A percentile compares a stretch with the other conserved stretches of the same genome.
phyloP scores from a whole-genome alignment of 2,329 filamentous ascomycete species.

The Didymella pinodella region DNA sequence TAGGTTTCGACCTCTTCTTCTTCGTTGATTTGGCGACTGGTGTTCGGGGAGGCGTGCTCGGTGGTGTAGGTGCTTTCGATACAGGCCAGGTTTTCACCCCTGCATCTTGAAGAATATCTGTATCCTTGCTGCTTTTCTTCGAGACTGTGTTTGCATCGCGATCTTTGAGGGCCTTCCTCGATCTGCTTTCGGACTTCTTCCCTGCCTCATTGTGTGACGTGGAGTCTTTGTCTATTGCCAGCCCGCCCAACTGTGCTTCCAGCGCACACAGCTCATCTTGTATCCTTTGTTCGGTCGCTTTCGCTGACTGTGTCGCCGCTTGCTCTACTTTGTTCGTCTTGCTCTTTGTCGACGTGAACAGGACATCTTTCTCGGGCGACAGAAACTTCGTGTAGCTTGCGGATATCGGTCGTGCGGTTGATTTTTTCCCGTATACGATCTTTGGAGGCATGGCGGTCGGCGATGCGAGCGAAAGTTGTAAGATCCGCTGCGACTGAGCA shows the following conservation, averaged over 20 bases:
- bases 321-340: constrained; percentile 3
- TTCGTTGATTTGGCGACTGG: constrained; percentile 16
- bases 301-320: constrained; percentile 2
- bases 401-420: constrained; percentile 5
- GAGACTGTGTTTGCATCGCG: constrained; percentile 24
- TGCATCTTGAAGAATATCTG: not conserved
- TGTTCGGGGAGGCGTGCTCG: constrained; percentile 11
- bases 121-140: constrained; percentile 1
- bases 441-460: constrained; percentile 32
- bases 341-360: constrained; percentile 14
- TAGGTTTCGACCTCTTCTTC: constrained; percentile 24
- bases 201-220: not conserved
- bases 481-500: constrained; percentile 4
- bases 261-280: constrained; percentile 15
- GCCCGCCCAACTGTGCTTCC: constrained; percentile 13
- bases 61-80: not conserved
- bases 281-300: constrained; percentile 9
- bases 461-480: constrained; percentile 13
- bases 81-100: not conserved
- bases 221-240: constrained; percentile 1
- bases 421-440: constrained; percentile 36
- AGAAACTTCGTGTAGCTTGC: constrained; percentile 38
- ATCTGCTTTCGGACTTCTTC: constrained; percentile 5
- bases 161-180: constrained; percentile 21
- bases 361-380: constrained; percentile 36